Percentiles rank a stretch among this genome's conserved stretches.
phyloP scores from a whole-genome alignment of 2,329 filamentous ascomycete species.

The Madurella fahalii region DNA sequence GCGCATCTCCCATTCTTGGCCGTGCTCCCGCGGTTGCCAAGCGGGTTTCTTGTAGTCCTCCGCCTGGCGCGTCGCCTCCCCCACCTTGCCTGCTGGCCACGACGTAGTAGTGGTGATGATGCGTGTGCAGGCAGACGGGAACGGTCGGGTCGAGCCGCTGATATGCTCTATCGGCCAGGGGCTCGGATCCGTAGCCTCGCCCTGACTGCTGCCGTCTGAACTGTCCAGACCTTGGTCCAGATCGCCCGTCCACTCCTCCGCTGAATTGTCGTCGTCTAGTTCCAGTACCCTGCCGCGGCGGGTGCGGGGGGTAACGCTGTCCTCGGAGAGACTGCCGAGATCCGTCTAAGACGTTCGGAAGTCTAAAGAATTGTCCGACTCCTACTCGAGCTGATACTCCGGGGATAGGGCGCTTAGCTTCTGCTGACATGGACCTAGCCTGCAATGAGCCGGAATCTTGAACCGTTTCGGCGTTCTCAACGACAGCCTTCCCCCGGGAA shows the following conservation, averaged over 20 bases:
- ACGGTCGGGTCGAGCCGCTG: not conserved
- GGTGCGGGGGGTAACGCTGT: not conserved
- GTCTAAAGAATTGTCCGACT: conserved; percentile 2
- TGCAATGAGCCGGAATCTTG: conserved; percentile 26
- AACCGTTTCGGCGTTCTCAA: conserved; percentile 30
- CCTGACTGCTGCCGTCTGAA: conserved; percentile 4
- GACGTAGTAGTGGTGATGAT: conserved; percentile 54
- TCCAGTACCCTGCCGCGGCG: conserved; percentile 10
- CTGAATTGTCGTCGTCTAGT: conserved; percentile 16
- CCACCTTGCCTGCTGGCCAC: conserved; percentile 12
- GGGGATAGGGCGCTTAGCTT: not conserved
- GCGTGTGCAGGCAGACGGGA: conserved; percentile 50
- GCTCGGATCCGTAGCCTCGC: not conserved
- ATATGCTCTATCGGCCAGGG: not conserved
- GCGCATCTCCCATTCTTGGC: conserved; percentile 14
- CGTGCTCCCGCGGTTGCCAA: not conserved
- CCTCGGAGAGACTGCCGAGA: conserved; percentile 4
- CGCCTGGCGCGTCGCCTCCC: conserved; percentile 4
- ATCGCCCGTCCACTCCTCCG: conserved; percentile 15
- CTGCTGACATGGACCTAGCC: conserved; percentile 27
- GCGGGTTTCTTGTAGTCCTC: conserved; percentile 7
- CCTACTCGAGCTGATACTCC: not conserved
- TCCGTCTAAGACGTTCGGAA: not conserved
- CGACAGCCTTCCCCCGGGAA: not conserved
- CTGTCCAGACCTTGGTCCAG: conserved; percentile 13